Evolutionary conservation across 1,284 basidiomycete species (phyloP), one percentile per base, ranked within the genome.

Genomic region (Austropuccinia psidii): DNA sequence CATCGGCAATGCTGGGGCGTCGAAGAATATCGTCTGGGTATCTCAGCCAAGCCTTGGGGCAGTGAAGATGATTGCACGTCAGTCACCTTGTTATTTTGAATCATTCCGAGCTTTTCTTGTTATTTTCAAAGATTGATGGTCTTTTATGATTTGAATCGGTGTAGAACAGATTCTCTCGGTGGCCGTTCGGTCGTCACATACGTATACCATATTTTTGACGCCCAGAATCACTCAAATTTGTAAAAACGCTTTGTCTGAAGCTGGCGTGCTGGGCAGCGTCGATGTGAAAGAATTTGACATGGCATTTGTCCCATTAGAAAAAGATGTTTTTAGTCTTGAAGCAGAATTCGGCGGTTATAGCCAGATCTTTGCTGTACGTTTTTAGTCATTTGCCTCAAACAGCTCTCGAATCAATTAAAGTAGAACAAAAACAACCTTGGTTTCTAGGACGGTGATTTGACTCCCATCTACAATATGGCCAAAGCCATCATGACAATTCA

Each of bases 21-120:
- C 57, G 3, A 87, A 90, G 37, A 95, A 93, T 77, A 87, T 98
- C 75, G 87, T 99, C 24, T 99, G 96, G 83, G 86, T 99, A 19
- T 96, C 91, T 80, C 86, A 93, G 33, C 93, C 96, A 1, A 86
- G 87, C 77, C 89, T 94, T 75, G 88, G 86, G 76, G 88, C 89
- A 82, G 88, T 94, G 81, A 90, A 89, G 81, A 88, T 91, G 74
- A 90, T 98, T 75, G 91, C 94, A 77, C 90, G 94, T 94, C 80
- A 81, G 81, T 81, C n/a, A 55, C 19, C 58, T 62, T 31, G 69
- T 21, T 31, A 61, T 64, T 41, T 15, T 24, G 24, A 43, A 24
- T 24, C 45, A 27, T 52, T 21, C 15, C 17, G 13, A 58, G 7
- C 31, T 41, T 29, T 45, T 62, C 24, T 15, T 33, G 13, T 70